Percentiles rank a stretch among this genome's conserved stretches.
These are phyloP conservation scores for Begonia peltatifolia DNA, from an alignment of 306 rosid species.

Conservation along the genomic window DNA sequence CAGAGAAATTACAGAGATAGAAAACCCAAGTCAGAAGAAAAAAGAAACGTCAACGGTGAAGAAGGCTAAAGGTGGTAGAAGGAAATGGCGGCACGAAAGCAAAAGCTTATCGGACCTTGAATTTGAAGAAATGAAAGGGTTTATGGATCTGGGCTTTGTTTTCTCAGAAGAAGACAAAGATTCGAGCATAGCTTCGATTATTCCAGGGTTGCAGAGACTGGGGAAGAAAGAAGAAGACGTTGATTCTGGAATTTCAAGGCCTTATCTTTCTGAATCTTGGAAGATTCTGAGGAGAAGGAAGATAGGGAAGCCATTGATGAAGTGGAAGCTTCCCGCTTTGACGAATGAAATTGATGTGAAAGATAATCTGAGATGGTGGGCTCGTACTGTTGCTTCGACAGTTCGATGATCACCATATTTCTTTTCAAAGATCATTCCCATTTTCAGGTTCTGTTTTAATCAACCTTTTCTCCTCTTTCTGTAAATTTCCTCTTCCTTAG, in stretches of 20 bases:
- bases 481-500: background rate
- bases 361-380: conserved; percentile 67
- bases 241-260: conserved; percentile 34
- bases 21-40: conserved; percentile 7
- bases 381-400: conserved; percentile 70
- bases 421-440: too few species aligned
- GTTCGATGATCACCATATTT: conserved; percentile 29
- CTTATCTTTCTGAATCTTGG: conserved; percentile 92
- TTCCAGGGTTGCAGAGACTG: conserved; percentile 78
- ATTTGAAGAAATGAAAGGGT: conserved; percentile 85
- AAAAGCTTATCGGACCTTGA: conserved; percentile 86
- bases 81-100: conserved; percentile 17
- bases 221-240: conserved; percentile 26
- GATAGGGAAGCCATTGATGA: conserved; percentile 36
- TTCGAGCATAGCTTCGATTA: conserved; percentile 58
- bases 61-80: background rate
- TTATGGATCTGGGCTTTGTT: conserved; percentile 87
- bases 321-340: conserved; percentile 48
- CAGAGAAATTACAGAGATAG: conserved; percentile 21
- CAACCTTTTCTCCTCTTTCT: background rate
- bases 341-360: conserved; percentile 51
- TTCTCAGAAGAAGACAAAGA: conserved; percentile 66
- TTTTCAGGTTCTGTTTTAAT: too few species aligned
- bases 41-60: conserved; percentile 16
- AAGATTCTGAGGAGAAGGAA: conserved; percentile 23